Evolutionary conservation across 192 early-diverging fungal species (phyloP).

Genomic region (Coemansia sp.): DNA sequence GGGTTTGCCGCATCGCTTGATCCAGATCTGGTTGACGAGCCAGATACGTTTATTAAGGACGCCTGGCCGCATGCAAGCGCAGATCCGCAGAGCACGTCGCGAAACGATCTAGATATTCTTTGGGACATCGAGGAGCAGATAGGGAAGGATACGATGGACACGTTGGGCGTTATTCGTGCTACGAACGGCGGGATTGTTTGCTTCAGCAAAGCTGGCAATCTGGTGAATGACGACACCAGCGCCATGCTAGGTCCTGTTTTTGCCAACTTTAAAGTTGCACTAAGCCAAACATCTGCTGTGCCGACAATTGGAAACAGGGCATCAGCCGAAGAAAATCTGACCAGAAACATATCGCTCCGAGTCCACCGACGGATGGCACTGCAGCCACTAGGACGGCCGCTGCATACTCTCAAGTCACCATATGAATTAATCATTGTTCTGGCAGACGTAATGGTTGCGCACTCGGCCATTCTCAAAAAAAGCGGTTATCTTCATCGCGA

Average conservation of each 20-base stretch:
- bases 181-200: neutral
- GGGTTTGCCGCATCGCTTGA: slow-evolving; percentile 1
- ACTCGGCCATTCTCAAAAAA: slow-evolving; percentile 3
- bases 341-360: neutral
- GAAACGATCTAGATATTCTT: neutral
- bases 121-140: neutral
- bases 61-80: slow-evolving; percentile 3
- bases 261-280: neutral
- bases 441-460: slow-evolving; percentile 23
- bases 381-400: neutral
- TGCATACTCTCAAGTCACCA: neutral
- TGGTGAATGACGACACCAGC: neutral
- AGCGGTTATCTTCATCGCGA: slow-evolving; percentile 23
- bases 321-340: neutral
- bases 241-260: neutral
- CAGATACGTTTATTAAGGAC: slow-evolving; percentile 15
- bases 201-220: neutral
- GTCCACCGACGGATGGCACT: slow-evolving; percentile 5
- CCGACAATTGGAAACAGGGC: too few relatives aligned
- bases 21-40: neutral
- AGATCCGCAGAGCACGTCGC: neutral
- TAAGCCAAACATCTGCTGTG: too few relatives aligned
- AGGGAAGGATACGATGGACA: neutral
- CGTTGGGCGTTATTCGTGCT: neutral
- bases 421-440: slow-evolving; percentile 22